Evolutionary conservation across 2,329 filamentous ascomycete species (phyloP), one percentile per base, ranked within the genome.

Genomic region (Metarhizium humberi): DNA sequence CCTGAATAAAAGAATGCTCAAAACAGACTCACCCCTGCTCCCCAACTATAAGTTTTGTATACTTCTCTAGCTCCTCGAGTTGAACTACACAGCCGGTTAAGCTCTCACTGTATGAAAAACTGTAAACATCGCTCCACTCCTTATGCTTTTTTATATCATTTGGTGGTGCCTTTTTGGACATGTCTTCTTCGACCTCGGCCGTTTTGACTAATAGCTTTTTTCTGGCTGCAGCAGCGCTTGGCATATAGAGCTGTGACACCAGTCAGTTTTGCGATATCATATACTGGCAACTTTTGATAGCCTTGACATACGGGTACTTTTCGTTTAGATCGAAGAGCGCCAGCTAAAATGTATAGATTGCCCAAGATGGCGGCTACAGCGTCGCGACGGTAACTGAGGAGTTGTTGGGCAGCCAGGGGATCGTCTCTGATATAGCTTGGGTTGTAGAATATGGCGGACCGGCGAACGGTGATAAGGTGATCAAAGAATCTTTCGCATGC

Each of bases 401-500:
- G 70, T 20, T 72, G 71, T 55, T 75, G 73, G 1, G 74, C 73
- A 11, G 75, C 76, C n/a, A 74, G 68, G 10, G 76, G 71, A 58
- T 78, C 74, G 56, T 78, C 77, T 51, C 76, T 71, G 53, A 79
- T 71, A 58, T 76, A 78, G 38, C 73, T 74, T 1, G 79, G 77
- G 55, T 81, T 77, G 62, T 82, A 82, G 61, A 80, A 80, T 16
- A 83, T 66, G 2, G 78, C 78, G 2, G 79, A 78, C 61, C 84
- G 80, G 6, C 81, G 77, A 4, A 84, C 75, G 18, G 78, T 73
- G 30, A 83, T 76, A 55, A 82, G 72, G 57, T 82, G 77, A 58
- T 83, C 80, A 59, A 83, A 82, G 69, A 84, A 82, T 4, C 73
- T 72, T 63, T 84, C 80, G 54, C 77, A 81, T 6, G 74, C 71